Evolutionary conservation across 2,329 filamentous ascomycete species (phyloP).

Genomic region (Phyllosticta citriasiana): DNA sequence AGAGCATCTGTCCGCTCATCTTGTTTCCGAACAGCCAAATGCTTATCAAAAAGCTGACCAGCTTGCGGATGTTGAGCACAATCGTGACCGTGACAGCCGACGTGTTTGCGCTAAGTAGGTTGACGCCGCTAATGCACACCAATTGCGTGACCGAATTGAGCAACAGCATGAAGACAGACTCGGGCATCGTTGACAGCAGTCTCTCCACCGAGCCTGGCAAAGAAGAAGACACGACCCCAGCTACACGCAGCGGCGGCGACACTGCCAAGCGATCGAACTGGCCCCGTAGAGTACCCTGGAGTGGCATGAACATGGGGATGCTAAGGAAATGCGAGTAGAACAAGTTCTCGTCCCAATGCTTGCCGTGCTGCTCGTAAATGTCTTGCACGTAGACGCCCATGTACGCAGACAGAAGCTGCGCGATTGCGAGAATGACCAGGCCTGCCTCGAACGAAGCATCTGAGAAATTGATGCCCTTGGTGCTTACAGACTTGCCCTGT

Average conservation of each 20-base stretch:
- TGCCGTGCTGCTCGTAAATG: constrained; percentile 75
- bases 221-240: constrained; percentile 19
- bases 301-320: constrained; percentile 65
- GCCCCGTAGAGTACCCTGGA: constrained; percentile 52
- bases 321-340: constrained; percentile 82
- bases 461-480: constrained; percentile 27
- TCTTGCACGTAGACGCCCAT: constrained; percentile 95
- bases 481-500: constrained; percentile 34
- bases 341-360: constrained; percentile 89
- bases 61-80: constrained; percentile 87
- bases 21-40: constrained; percentile 91
- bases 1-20: constrained; percentile 62
- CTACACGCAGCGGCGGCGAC: constrained; percentile 49
- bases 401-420: constrained; percentile 80
- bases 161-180: constrained; percentile 59
- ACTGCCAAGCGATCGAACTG: constrained; percentile 55
- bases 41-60: constrained; percentile 81
- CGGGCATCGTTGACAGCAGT: constrained; percentile 38
- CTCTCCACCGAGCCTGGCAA: constrained; percentile 22
- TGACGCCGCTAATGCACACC: constrained; percentile 90
- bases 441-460: constrained; percentile 53
- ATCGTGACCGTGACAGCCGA: constrained; percentile 94
- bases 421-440: constrained; percentile 72
- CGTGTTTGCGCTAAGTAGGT: constrained; percentile 78
- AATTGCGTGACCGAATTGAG: constrained; percentile 86